Base-by-base conservation (phyloP, 1,284 basidiomycete species). In the Fereydounia khargensis region DNA sequence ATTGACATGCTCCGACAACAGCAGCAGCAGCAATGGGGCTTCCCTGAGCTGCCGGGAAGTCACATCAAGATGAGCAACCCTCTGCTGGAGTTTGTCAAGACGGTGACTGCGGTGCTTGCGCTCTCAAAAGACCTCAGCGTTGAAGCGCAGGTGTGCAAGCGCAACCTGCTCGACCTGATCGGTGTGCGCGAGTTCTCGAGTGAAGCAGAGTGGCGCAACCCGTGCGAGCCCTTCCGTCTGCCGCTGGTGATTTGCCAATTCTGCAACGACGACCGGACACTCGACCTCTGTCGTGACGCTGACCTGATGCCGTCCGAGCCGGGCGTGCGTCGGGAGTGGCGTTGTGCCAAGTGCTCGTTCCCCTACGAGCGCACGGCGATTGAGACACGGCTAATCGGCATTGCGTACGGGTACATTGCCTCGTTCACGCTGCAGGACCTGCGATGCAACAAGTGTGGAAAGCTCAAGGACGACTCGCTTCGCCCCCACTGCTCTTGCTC, bases 241-340 rank as follows among this genome's bases (percentile, higher is more conserved):
- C 82, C 86, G 19, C 89, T 89, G 73, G 87, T 97, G 20, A 88
- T 92, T 20, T 98, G 95, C 76, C 84, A 83, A 42, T 84, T 87
- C 68, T 99, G 95, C 79, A 92, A 92, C 76, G 80, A 82, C 18
- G 83, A 94, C 50, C 84, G 89, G 16, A 90, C 92, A 75, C 88
- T 98, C 61, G 94, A 98, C 75, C 86, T 97, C 61, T 95, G 91
- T 73, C 84, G 92, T n/a, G 92, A 96, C 76, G 81, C 85, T 6
- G 89, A 91, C 55, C 82, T 95, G 32, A 79, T 91, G 39, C 86
- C 88, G 0, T 44, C 57, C 11, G 64, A 38, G 11, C 63, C 70
- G 0, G 66, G 60, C 17, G 47, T 32, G 27, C 33, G 20, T 21
- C 38, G 44, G 4, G 51, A 49, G 30, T 79, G 77, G 77, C 61